These are phyloP conservation scores for Candida bentonensis DNA, from an alignment of 805 yeast species.

Conservation along the genomic window DNA sequence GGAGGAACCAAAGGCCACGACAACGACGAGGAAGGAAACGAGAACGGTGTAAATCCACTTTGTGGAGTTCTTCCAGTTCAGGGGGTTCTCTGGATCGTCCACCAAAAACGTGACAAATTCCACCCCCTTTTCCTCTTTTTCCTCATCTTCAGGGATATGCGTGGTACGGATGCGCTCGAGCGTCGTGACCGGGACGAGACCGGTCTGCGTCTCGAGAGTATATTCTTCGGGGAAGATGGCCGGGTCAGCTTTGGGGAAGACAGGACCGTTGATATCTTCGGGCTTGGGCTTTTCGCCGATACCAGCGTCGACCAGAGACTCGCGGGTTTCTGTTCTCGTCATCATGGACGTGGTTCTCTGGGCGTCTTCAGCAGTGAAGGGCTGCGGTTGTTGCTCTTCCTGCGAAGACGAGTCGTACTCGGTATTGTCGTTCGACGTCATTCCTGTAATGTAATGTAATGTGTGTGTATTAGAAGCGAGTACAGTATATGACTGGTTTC, in stretches of 20 bases:
- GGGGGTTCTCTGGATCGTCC: slow-evolving; percentile 81
- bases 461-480: too few species aligned
- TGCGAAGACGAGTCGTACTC: too few species aligned
- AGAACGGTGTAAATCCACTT: slow-evolving; percentile 39
- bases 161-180: slow-evolving; percentile 43
- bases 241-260: background rate
- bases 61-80: slow-evolving; percentile 51
- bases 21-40: slow-evolving; percentile 59
- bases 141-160: slow-evolving; percentile 13
- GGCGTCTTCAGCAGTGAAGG: background rate
- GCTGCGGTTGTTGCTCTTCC: background rate
- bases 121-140: slow-evolving; percentile 22
- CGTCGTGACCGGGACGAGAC: slow-evolving; percentile 70
- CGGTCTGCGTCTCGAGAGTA: slow-evolving; percentile 76
- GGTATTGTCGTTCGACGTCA: too few species aligned
- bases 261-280: background rate
- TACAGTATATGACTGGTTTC: too few species aligned
- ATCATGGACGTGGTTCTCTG: background rate
- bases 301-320: background rate
- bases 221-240: slow-evolving; percentile 73
- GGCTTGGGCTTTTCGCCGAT: background rate
- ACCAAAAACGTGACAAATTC: slow-evolving; percentile 31
- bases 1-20: slow-evolving; percentile 90
- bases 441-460: too few species aligned
- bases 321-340: background rate